Evolutionary conservation across 2,329 filamentous ascomycete genomes (phyloP), one percentile per base, ranked within the genome.

Genomic region (Microcyclosporella mali): DNA sequence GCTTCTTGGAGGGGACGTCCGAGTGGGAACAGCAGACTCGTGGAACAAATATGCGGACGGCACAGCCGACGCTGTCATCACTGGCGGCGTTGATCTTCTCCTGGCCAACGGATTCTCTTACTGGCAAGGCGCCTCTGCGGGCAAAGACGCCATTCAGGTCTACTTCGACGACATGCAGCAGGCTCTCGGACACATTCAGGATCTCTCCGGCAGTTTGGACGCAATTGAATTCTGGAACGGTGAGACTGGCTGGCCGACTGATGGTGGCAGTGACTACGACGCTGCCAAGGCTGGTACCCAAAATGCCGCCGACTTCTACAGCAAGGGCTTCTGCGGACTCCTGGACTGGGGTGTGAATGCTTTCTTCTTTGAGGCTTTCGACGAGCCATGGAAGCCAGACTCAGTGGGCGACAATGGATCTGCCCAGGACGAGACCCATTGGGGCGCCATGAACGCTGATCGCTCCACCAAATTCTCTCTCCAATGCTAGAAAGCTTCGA

Each of bases 361-460:
- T 42, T 85, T 85, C 68, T 82, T 77, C 66, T 86, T 86, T 54
- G 82, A 85, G 71, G 81, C 81, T 33, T 84, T 83, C 55, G 82
- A 85, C 55, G 82, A 86, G 43, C 60, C 61, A 46, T 84, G 79
- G 78, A 85, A 85, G 75, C 79, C 81, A 41, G 63, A 70, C 33
- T 76, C 73, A 51, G 65, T 74, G 47, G 82, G 82, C 56, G 74
- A 82, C 59, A 78, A 81, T 56, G 82, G 82, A 50, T 64, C 74
- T 51, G 64, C 68, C 9, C 74, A 71, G 29, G 35, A 34, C 32
- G 41, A 41, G 73, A 80, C 74, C 28, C 74, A 82, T 56, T 85
- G 82, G 82, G 82, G 82, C 56, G 77, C 79, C 32, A 84, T 81
- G 73, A 78, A 72, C 32, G 69, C 71, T 18, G 47, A 49, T 34